These are phyloP conservation scores for Ampelocalamus luodianensis DNA, from an alignment of 176 grass and related monocot genomes.

Conservation along the genomic window DNA sequence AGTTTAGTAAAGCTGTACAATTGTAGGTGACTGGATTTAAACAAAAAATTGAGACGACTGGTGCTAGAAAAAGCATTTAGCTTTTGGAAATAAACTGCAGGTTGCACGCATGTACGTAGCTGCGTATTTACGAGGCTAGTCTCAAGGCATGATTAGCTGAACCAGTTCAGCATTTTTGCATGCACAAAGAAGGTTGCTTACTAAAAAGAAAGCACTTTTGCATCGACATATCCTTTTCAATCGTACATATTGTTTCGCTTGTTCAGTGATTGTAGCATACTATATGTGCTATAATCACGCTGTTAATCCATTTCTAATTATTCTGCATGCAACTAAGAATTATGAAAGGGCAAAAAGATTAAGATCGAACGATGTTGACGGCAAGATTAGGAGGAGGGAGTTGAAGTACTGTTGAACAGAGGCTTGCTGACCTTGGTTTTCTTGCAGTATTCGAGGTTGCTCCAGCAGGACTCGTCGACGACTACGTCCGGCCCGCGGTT, in stretches of 20 bases:
- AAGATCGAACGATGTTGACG: neutral
- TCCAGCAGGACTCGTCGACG: constrained; percentile 94
- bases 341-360: neutral
- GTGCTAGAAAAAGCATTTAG: no score
- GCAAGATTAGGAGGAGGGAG: neutral
- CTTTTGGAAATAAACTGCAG: no score
- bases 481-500: constrained; percentile 76
- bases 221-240: neutral
- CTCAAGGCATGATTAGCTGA: neutral
- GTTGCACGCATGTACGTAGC: neutral
- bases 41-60: no score
- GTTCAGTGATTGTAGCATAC: neutral
- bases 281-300: neutral
- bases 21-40: no score
- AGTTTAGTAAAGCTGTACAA: no score
- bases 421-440: constrained; percentile 66
- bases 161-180: neutral
- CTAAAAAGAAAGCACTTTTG: neutral
- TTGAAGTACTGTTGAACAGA: neutral
- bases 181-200: neutral
- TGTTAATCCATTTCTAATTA: neutral
- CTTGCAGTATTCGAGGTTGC: constrained; percentile 96
- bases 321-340: constrained; percentile 1
- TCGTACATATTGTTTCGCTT: neutral
- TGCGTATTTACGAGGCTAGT: neutral